Percentiles rank a stretch among this genome's conserved stretches.
Conservation (phyloP, 441 rosid species). For the Geranium incanum region DNA sequence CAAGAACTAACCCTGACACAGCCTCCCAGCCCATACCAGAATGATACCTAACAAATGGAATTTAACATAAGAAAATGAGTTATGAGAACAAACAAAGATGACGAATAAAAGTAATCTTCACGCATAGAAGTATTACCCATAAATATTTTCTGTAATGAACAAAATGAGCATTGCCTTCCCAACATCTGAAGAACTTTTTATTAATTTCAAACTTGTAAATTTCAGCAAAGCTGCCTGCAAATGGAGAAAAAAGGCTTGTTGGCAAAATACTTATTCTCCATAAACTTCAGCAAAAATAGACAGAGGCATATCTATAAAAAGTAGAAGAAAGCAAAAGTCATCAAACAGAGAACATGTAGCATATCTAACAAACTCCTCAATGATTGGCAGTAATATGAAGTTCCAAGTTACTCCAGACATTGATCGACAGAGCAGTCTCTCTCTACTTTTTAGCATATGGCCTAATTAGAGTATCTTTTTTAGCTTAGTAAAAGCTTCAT, state of each 20-base stretch:
- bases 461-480: not conserved
- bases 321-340: not conserved
- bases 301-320: not conserved
- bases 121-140: constrained; percentile 50
- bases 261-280: constrained; percentile 8
- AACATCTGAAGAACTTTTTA: constrained; percentile 74
- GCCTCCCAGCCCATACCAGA: constrained; percentile 92
- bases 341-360: not conserved
- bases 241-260: constrained; percentile 9
- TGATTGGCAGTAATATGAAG: not conserved
- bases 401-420: not conserved
- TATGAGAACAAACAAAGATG: not conserved
- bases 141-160: constrained; percentile 63
- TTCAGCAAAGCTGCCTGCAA: constrained; percentile 90
- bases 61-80: not conserved
- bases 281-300: constrained; percentile 4
- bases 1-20: constrained; percentile 56
- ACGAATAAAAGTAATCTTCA: not conserved
- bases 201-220: constrained; percentile 78
- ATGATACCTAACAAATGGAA: constrained; percentile 54
- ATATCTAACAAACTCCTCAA: not conserved
- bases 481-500: not conserved
- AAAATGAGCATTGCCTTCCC: constrained; percentile 88
- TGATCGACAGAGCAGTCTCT: not conserved
- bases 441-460: not conserved